These are phyloP conservation scores for Ceratocystis huliohia DNA, from an alignment of 2,329 filamentous ascomycete species.

Conservation along the genomic window DNA sequence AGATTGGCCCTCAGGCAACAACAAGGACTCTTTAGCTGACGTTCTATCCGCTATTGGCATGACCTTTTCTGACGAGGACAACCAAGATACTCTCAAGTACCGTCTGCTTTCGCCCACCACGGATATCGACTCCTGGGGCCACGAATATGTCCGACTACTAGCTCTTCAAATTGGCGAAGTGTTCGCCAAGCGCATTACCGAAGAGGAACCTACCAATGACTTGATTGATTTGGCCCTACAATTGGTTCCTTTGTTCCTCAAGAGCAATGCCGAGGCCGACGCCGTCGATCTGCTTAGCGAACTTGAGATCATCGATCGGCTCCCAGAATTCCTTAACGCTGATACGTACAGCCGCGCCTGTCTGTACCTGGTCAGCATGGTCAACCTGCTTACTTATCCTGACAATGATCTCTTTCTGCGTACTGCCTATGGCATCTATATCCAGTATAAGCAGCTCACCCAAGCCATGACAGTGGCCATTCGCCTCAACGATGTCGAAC, in stretches of 20 bases:
- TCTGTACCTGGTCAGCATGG: conserved; percentile 98
- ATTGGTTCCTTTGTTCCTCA: conserved; percentile 85
- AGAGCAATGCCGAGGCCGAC: conserved; percentile 95
- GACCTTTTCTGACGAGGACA: conserved; percentile 95
- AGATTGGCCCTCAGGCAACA: conserved; percentile 67
- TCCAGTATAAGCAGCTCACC: conserved; percentile 79
- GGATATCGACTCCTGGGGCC: conserved; percentile 94
- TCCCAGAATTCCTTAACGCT: conserved; percentile 80
- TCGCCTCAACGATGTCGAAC: conserved; percentile 70
- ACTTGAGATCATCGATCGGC: conserved; percentile 88
- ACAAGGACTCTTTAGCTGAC: conserved; percentile 86
- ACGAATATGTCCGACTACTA: conserved; percentile 93
- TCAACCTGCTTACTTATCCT: conserved; percentile 90
- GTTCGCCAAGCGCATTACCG: conserved; percentile 73
- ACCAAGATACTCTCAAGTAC: conserved; percentile 92
- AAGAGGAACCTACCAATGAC: conserved; percentile 73
- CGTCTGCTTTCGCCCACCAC: conserved; percentile 77
- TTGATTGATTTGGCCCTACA: conserved; percentile 71
- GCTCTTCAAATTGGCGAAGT: conserved; percentile 93
- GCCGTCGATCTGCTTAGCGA: conserved; percentile 95
- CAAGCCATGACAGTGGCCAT: conserved; percentile 93
- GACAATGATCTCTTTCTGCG: conserved; percentile 93
- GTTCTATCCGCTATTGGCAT: conserved; percentile 95
- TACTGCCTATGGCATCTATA: conserved; percentile 88
- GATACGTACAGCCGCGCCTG: conserved; percentile 89